A percentile compares a stretch with the other conserved stretches of the same genome.
Evolutionary conservation across 148 eudicot genomes (phyloP).

Genomic region (Silene uniflora): DNA sequence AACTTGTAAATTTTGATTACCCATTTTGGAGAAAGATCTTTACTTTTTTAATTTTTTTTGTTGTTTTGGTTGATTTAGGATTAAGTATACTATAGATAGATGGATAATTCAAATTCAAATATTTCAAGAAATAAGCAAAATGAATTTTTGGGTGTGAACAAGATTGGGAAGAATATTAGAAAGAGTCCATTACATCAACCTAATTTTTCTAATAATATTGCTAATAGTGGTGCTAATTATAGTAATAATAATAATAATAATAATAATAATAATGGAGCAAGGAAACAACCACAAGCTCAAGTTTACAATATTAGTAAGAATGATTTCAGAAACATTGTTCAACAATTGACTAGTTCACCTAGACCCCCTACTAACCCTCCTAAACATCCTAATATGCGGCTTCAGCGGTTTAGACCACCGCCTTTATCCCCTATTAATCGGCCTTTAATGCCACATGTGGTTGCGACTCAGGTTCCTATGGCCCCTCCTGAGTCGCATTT

Average conservation of each 20-base stretch:
- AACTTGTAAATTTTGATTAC: constrained; percentile 19
- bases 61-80: constrained; percentile 13
- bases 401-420: constrained; percentile 82
- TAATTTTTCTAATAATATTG: constrained; percentile 33
- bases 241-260: neutral
- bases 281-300: constrained; percentile 56
- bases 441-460: constrained; percentile 42
- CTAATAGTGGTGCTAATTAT: neutral
- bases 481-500: constrained; percentile 28
- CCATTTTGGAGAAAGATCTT: neutral
- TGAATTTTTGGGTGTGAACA: constrained; percentile 75
- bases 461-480: constrained; percentile 29
- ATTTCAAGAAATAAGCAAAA: constrained; percentile 37
- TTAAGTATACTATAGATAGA: constrained; percentile 6
- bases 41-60: neutral
- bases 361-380: constrained; percentile 71
- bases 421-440: constrained; percentile 53
- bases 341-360: constrained; percentile 86
- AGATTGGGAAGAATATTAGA: constrained; percentile 65
- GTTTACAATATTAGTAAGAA: constrained; percentile 90
- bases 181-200: constrained; percentile 72
- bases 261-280: constrained; percentile 19
- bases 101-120: constrained; percentile 36
- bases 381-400: constrained; percentile 59
- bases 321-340: constrained; percentile 86